phyloP scores from a whole-genome alignment of 495 filamentous ascomycete species.

The Aspergillus cavernicola region DNA sequence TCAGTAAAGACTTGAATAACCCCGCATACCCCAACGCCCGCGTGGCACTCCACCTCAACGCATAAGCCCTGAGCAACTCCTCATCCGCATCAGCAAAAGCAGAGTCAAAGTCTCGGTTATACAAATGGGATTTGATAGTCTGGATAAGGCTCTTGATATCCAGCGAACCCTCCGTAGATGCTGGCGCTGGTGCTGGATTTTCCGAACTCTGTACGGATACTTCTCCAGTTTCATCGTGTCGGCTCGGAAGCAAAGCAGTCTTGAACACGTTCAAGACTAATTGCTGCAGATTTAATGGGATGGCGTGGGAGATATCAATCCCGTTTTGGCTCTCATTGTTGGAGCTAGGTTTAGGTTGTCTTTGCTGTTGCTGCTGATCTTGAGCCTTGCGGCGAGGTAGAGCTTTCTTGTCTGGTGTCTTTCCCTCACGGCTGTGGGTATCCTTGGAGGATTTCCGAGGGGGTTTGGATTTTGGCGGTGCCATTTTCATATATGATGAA shows the following conservation, averaged over 20 bases:
- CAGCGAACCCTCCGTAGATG: constrained; percentile 17
- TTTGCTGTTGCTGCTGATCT: constrained; percentile 14
- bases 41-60: constrained; percentile 79
- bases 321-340: not conserved
- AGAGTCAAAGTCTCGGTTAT: constrained; percentile 72
- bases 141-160: constrained; percentile 61
- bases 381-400: constrained; percentile 7
- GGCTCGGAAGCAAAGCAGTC: constrained; percentile 47
- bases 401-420: constrained; percentile 4
- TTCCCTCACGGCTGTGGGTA: constrained; percentile 1
- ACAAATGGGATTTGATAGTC: constrained; percentile 77
- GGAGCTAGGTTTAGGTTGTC: not conserved
- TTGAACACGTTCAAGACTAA: constrained; percentile 74
- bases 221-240: not conserved
- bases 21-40: constrained; percentile 74
- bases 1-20: constrained; percentile 50
- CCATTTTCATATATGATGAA: constrained; percentile 8
- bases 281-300: constrained; percentile 61
- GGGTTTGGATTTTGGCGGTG: constrained; percentile 2
- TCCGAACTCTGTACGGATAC: too few relatives aligned
- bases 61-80: constrained; percentile 72
- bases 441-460: constrained; percentile 8
- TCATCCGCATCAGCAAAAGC: constrained; percentile 66
- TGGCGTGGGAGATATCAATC: constrained; percentile 28
- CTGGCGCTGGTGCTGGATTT: too few relatives aligned